Percentiles rank a stretch among this genome's conserved stretches.
These are phyloP conservation scores for Chlorella vulgaris DNA, from an alignment of 139 green algal species.

Conservation along the genomic window DNA sequence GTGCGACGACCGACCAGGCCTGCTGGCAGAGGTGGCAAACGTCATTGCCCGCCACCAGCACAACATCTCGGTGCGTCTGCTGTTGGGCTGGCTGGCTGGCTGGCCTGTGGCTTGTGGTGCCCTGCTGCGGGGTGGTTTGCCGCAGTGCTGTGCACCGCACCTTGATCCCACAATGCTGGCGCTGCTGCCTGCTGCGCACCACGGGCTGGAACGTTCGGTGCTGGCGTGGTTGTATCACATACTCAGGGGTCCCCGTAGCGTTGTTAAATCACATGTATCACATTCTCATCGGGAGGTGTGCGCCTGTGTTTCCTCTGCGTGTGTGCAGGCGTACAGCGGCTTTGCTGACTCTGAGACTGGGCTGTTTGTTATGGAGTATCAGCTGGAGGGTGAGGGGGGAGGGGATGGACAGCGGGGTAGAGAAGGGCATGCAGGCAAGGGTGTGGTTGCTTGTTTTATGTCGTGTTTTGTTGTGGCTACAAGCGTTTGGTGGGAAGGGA, in stretches of 20 bases:
- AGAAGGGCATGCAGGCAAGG: not conserved
- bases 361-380: constrained; percentile 50
- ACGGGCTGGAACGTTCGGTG: too few relatives aligned
- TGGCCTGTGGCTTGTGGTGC: too few relatives aligned
- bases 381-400: constrained; percentile 34
- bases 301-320: not conserved
- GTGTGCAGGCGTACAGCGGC: constrained; percentile 37
- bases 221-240: too few relatives aligned
- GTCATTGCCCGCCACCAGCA: constrained; percentile 53
- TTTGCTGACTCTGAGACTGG: constrained; percentile 14
- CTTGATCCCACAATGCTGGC: too few relatives aligned
- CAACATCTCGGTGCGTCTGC: constrained; percentile 64
- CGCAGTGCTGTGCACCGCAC: too few relatives aligned
- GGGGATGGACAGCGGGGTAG: not conserved
- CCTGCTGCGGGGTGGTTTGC: too few relatives aligned
- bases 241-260: too few relatives aligned
- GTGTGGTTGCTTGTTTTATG: not conserved
- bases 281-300: too few relatives aligned
- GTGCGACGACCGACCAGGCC: constrained; percentile 58
- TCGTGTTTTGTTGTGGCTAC: too few relatives aligned
- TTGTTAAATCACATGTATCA: too few relatives aligned
- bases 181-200: too few relatives aligned
- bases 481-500: not conserved
- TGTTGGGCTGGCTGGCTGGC: not conserved
- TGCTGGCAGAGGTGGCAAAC: constrained; percentile 60